Base-by-base conservation (phyloP, 2,329 filamentous ascomycete genomes). In the Alternaria panax region DNA sequence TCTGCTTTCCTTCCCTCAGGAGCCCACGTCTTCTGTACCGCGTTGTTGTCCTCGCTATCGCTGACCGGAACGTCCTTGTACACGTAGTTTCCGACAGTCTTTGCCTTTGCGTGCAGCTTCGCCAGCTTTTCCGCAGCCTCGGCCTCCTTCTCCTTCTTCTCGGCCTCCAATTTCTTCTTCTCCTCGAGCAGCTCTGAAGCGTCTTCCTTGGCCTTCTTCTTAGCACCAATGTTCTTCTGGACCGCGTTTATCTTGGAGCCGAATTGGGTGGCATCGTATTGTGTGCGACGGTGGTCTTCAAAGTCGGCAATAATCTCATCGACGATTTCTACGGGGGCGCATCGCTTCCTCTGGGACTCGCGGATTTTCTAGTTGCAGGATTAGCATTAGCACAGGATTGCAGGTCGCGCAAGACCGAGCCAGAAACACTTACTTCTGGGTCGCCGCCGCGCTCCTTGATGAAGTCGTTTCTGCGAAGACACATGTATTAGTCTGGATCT, bases 181-280 rank as follows among this genome's bases (percentile, higher is more conserved):
- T 94, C 84, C 74, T 89, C 83, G 59, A 97, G 83, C 62, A 97
- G 83, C 40, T 93, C 90, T 68, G 87, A 87, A 40, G 92, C 92
- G 77, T 94, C 88, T 81, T 96, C 92, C 84, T 97, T 97, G 27
- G 73, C 73, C 89, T 96, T 97, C 83, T 96, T 97, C 85, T 94
- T 96, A 73, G 87, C 83, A 18, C 91, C 92, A 75, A 98, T 96
- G 77, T 93, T 88, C 81, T 96, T 97, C 78, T 96, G 92, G 28
- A 92, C 86, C 20, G 87, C 88, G 81, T 98, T 98, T 80, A 97
- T 93, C 81, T 91, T 88, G 71, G 88, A 88, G 67, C 90, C 90
- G 69, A 95, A 86, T 78, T 96, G 92, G 20, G 89, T 92, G 7
- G 89, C 91, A 54, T 86, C 87, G 75, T 94, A 95, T 62, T 92